Evolutionary conservation across 1,284 basidiomycete genomes (phyloP).

Genomic region (Pascua sp.): DNA sequence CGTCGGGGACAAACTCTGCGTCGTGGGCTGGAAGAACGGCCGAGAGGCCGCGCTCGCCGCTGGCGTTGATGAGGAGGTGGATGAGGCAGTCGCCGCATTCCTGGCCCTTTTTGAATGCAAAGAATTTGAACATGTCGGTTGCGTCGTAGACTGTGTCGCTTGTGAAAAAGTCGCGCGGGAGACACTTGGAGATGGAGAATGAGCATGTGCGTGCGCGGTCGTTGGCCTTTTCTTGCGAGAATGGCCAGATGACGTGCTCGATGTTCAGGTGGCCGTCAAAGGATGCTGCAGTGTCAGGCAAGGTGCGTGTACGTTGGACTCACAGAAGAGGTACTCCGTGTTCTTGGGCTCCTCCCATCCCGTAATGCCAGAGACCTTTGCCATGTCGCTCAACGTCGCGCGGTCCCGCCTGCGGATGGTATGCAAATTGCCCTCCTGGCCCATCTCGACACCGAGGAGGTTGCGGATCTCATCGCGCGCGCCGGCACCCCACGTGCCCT

Average conservation of each 20-base stretch:
- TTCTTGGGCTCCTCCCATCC: constrained; percentile 28
- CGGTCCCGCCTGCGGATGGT: constrained; percentile 9
- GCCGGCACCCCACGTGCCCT: constrained; percentile 27
- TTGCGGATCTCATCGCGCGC: constrained; percentile 23
- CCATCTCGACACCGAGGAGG: constrained; percentile 17
- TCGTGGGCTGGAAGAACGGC: constrained; percentile 38
- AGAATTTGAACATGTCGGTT: constrained; percentile 29
- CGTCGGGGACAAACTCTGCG: constrained; percentile 14
- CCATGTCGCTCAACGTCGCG: constrained; percentile 26
- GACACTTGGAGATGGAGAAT: constrained; percentile 19
- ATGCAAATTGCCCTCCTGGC: constrained; percentile 2
- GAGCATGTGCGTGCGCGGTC: not conserved
- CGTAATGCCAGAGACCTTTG: constrained; percentile 14
- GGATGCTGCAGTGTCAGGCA: not conserved
- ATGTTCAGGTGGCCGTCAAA: constrained; percentile 28
- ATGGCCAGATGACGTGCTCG: constrained; percentile 1
- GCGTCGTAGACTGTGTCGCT: constrained; percentile 15
- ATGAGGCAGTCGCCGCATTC: constrained; percentile 48
- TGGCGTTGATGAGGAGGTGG: constrained; percentile 32
- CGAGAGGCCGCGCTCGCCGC: constrained; percentile 37
- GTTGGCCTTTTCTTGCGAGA: not conserved
- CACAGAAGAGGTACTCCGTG: constrained; percentile 12
- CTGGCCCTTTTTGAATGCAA: constrained; percentile 34
- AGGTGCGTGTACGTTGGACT: too few species aligned
- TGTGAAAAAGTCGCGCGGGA: constrained; percentile 29